Evolutionary conservation across 345 rosid genomes (phyloP).

Genomic region (Populus nigra): DNA sequence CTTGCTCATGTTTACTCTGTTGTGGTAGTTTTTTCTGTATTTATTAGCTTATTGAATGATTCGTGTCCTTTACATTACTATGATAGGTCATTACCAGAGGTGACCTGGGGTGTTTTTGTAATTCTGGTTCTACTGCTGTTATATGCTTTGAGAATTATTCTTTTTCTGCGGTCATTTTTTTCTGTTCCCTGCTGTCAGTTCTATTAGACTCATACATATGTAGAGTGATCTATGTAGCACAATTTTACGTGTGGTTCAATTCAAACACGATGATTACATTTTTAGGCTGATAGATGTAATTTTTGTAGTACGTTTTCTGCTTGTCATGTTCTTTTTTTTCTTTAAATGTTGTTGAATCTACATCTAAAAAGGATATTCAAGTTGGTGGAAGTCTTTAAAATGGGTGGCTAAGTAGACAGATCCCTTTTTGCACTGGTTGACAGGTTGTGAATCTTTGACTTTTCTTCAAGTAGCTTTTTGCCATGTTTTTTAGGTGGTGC

Average conservation of each 20-base stretch:
- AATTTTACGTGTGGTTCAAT: not conserved
- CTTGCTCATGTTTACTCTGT: conserved; percentile 5
- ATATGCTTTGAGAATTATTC: not conserved
- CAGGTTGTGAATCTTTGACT: conserved; percentile 18
- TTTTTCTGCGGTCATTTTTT: not conserved
- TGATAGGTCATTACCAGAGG: conserved; percentile 1
- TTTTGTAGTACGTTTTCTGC: not conserved
- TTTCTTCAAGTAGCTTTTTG: not conserved
- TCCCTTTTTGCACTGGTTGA: not conserved
- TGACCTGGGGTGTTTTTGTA: not conserved
- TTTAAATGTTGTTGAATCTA: conserved; percentile 9
- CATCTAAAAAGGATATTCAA: conserved; percentile 2
- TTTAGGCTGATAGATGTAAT: not conserved
- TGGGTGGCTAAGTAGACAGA: not conserved
- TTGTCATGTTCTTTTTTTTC: not conserved
- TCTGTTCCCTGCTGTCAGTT: not conserved
- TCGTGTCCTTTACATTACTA: conserved; percentile 3
- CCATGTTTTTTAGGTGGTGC: not conserved
- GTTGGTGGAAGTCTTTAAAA: conserved; percentile 25
- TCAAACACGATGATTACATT: not conserved
- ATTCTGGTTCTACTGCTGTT: not conserved
- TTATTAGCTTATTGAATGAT: conserved; percentile 22
- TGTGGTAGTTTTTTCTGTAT: conserved; percentile 16
- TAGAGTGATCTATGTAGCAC: not conserved
- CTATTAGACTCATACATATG: not conserved